Conservation (phyloP, 305 asterid genomes). For the Stenogyne calaminthoides region DNA sequence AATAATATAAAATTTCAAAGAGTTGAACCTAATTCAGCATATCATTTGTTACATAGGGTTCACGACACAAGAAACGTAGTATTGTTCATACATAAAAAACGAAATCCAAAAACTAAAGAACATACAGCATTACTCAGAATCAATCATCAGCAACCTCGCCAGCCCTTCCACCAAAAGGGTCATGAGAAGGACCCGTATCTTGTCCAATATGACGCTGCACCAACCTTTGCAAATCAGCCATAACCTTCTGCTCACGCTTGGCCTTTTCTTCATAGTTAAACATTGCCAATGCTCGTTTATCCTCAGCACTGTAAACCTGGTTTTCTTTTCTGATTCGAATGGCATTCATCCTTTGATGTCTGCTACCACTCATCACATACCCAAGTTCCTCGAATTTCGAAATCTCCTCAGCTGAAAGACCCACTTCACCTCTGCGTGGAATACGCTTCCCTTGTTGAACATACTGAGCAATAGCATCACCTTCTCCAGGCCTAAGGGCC, state of each 20-base stretch:
- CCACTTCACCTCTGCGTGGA: slow-evolving; percentile 99
- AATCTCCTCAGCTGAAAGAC: slow-evolving; percentile 97
- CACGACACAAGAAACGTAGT: slow-evolving; percentile 17
- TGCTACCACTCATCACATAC: slow-evolving; percentile 99
- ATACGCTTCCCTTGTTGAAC: slow-evolving; percentile 99
- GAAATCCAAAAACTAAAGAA: slow-evolving; percentile 18
- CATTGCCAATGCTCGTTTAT: slow-evolving; percentile 96
- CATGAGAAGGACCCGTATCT: slow-evolving; percentile 86
- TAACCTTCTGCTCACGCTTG: slow-evolving; percentile 96
- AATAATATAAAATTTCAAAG: neutral
- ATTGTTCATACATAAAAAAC: slow-evolving; percentile 27
- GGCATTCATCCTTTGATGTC: slow-evolving; percentile 99
- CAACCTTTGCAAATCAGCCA: slow-evolving; percentile 96
- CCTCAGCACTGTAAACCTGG: slow-evolving; percentile 99
- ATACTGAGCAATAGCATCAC: slow-evolving; percentile 99
- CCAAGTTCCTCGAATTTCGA: slow-evolving; percentile 86
- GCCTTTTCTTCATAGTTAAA: slow-evolving; percentile 98
- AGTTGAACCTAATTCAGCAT: slow-evolving; percentile 7
- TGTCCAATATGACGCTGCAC: slow-evolving; percentile 96
- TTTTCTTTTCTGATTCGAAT: slow-evolving; percentile 98
- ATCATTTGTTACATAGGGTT: neutral
- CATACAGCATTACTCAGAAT: slow-evolving; percentile 24
- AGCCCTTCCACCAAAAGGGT: slow-evolving; percentile 77
- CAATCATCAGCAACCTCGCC: slow-evolving; percentile 64
- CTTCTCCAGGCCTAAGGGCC: slow-evolving; percentile 99